These are phyloP conservation scores for Fusarium ramigenum DNA, from an alignment of 2,329 filamentous ascomycete species.

Conservation along the genomic window DNA sequence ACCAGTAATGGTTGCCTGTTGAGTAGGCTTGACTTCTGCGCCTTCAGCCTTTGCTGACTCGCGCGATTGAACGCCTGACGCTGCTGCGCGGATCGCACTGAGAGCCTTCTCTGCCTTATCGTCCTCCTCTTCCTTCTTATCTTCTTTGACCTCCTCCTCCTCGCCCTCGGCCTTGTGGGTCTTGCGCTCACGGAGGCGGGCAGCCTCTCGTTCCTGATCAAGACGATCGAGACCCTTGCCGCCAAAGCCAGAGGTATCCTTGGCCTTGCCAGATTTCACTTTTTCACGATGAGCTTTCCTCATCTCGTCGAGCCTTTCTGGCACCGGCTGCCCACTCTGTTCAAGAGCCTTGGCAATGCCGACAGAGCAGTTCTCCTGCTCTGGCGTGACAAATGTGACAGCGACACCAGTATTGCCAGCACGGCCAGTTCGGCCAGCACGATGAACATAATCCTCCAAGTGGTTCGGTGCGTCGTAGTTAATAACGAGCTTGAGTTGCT, in stretches of 20 bases:
- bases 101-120: conserved; percentile 77
- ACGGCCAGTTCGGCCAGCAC: conserved; percentile 90
- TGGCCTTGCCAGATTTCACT: conserved; percentile 91
- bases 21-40: conserved; percentile 47
- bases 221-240: conserved; percentile 93
- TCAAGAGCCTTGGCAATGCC: conserved; percentile 92
- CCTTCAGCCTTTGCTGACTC: conserved; percentile 58
- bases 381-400: conserved; percentile 90
- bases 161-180: conserved; percentile 89
- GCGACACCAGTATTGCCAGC: conserved; percentile 95
- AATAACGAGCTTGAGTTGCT: conserved; percentile 93
- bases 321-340: conserved; percentile 86
- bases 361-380: conserved; percentile 89
- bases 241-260: conserved; percentile 89
- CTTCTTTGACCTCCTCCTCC: conserved; percentile 84
- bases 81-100: conserved; percentile 70
- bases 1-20: conserved; percentile 63
- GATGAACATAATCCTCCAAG: conserved; percentile 95
- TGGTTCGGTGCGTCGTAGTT: conserved; percentile 96
- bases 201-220: conserved; percentile 89
- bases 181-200: conserved; percentile 85
- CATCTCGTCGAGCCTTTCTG: conserved; percentile 73
- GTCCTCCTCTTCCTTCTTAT: conserved; percentile 70
- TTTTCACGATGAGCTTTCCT: conserved; percentile 83
- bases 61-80: conserved; percentile 65